Evolutionary conservation across 192 early-diverging fungal genomes (phyloP).

Genomic region (Gaertneriomyces semiglobifer): DNA sequence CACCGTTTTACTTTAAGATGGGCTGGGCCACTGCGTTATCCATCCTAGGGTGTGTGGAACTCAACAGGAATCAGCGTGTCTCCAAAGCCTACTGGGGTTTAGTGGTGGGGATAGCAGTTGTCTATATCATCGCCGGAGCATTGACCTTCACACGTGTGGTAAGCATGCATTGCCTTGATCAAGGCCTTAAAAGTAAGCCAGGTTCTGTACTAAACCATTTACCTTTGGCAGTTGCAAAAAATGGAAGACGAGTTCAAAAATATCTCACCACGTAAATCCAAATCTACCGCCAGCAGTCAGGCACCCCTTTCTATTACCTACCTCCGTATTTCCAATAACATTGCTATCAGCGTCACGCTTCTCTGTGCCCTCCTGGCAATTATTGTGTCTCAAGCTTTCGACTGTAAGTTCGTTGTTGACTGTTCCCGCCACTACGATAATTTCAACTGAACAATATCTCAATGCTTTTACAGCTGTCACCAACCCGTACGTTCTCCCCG

Average conservation of each 20-base stretch:
- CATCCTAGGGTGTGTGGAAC: slow-evolving; percentile 2
- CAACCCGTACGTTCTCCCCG: slow-evolving; percentile 10
- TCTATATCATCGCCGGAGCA: slow-evolving; percentile 5
- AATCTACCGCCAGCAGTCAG: neutral
- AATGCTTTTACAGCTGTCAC: neutral
- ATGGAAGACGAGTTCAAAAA: neutral
- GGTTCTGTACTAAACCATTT: neutral
- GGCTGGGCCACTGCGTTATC: neutral
- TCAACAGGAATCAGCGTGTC: neutral
- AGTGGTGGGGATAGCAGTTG: neutral
- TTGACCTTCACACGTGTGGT: slow-evolving; percentile 9
- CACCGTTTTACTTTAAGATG: neutral
- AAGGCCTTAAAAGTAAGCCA: no score
- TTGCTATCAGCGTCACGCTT: neutral
- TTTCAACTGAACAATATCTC: neutral
- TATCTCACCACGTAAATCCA: neutral
- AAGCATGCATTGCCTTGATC: neutral
- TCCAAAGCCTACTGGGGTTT: slow-evolving; percentile 8
- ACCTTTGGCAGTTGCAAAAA: neutral
- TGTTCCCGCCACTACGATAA: slow-evolving; percentile 10
- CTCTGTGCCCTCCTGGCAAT: neutral
- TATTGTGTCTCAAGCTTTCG: slow-evolving; percentile 6
- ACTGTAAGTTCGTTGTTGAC: slow-evolving; percentile 11
- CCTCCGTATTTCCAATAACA: slow-evolving; percentile 12
- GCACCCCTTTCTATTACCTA: neutral